These are phyloP conservation scores for Cladorrhinum sp. DNA, from an alignment of 2,329 filamentous ascomycete species.

Conservation along the genomic window DNA sequence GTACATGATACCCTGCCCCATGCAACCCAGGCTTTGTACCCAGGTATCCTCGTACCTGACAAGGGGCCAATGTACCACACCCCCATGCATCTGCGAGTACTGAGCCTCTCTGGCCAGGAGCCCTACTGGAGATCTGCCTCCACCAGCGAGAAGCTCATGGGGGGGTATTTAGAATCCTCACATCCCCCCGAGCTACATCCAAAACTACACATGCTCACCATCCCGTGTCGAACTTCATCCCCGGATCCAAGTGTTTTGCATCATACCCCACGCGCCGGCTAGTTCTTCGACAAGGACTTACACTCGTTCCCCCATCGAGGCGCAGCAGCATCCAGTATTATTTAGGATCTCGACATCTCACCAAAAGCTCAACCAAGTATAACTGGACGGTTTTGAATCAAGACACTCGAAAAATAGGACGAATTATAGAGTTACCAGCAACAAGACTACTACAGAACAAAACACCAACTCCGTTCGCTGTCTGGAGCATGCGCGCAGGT, in stretches of 20 bases:
- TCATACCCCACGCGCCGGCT: slow-evolving; percentile 2
- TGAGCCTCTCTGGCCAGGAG: slow-evolving; percentile 27
- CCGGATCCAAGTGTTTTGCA: slow-evolving; percentile 10
- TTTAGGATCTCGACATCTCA: neutral
- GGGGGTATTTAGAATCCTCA: slow-evolving; percentile 30
- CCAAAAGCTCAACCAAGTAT: neutral
- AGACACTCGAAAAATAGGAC: neutral
- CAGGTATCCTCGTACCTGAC: slow-evolving; percentile 17
- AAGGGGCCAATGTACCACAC: slow-evolving; percentile 9
- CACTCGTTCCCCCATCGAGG: slow-evolving; percentile 6
- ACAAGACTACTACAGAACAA: slow-evolving; percentile 5
- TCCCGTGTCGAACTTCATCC: slow-evolving; percentile 16
- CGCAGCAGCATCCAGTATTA: neutral
- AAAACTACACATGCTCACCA: slow-evolving; percentile 12
- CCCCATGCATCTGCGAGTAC: slow-evolving; percentile 25
- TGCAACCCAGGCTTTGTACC: slow-evolving; percentile 16
- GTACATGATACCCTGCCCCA: slow-evolving; percentile 18
- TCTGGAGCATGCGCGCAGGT: slow-evolving; percentile 24
- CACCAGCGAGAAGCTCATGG: slow-evolving; percentile 26
- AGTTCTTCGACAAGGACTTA: slow-evolving; percentile 6
- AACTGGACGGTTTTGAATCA: neutral
- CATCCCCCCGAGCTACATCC: slow-evolving; percentile 18
- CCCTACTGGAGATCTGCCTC: slow-evolving; percentile 28
- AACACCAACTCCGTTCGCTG: slow-evolving; percentile 10
- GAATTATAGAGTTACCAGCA: neutral